Evolutionary conservation across 2,329 filamentous ascomycete species (phyloP).

Genomic region (Nemania sp.): DNA sequence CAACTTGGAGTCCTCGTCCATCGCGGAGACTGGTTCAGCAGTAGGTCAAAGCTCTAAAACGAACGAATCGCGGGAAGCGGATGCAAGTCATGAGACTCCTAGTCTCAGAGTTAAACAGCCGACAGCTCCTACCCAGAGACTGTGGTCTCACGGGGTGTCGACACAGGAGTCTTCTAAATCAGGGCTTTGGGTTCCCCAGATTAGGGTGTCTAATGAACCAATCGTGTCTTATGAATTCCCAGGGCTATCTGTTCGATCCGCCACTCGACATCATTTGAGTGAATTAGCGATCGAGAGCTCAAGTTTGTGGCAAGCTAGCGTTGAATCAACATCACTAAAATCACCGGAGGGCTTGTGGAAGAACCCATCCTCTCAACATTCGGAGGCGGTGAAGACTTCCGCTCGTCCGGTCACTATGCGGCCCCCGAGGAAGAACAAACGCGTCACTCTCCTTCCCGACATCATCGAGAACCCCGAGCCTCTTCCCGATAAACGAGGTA

Average conservation of each 20-base stretch:
- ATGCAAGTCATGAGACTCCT: constrained; percentile 35
- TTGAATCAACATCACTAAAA: constrained; percentile 8
- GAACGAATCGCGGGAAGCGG: constrained; percentile 56
- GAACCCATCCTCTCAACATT: constrained; percentile 36
- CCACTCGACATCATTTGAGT: constrained; percentile 50
- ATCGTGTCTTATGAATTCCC: constrained; percentile 44
- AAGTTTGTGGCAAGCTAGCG: constrained; percentile 55
- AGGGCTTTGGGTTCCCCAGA: constrained; percentile 44
- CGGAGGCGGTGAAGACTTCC: constrained; percentile 36
- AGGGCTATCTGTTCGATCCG: constrained; percentile 53
- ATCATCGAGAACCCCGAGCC: constrained; percentile 72
- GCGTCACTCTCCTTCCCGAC: constrained; percentile 71
- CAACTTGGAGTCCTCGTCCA: constrained; percentile 55
- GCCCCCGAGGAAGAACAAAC: constrained; percentile 66
- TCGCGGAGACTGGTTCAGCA: constrained; percentile 58
- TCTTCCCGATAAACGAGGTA: constrained; percentile 67
- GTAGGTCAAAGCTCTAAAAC: constrained; percentile 68
- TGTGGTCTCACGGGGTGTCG: constrained; percentile 44
- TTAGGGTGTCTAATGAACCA: constrained; percentile 13
- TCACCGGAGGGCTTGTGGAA: constrained; percentile 45
- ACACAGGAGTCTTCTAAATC: constrained; percentile 22
- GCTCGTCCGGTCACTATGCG: constrained; percentile 63
- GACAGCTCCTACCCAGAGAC: constrained; percentile 23
- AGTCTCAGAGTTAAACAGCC: constrained; percentile 26
- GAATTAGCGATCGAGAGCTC: constrained; percentile 55